Base-by-base conservation (phyloP, 2,329 filamentous ascomycete genomes). In the Chrysoporthe austroafricana region DNA sequence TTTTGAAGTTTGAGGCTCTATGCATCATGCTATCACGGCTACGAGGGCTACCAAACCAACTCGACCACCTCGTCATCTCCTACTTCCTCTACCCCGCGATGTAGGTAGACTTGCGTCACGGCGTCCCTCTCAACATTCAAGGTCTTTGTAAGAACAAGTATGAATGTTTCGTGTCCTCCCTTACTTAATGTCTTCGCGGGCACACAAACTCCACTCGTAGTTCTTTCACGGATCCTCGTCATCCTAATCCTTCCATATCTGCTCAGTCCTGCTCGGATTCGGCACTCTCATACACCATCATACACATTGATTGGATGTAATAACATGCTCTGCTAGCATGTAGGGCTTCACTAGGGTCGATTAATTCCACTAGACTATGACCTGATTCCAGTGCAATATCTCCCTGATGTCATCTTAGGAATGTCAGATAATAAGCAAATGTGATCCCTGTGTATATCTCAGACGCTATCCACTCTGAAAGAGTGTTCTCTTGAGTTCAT, bases 61-160 rank as follows among this genome's bases (percentile, higher is more conserved):
- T 84, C 82, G 39, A 84, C 72, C 7, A 85, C 81, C 70, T 83
- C 80, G 66, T 85, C 83, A 63, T 82, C 77, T 39, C 79, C 79
- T 4, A 73, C 73, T 4, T 75, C 70, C 43, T 77, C 74, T 26
- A 78, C 70, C 36, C 82, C 79, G 36, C 79, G 77, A 69, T 81
- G 78, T 9, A 88, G 5, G 58, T 88, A 89, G 57, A 85, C 78
- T 73, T 89, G 86, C 11, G 81, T 80, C 9, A 88, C 77, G 54
- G 76, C 77, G 39, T 80, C 80, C 11, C 75, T 70, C 5, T 74
- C 76, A 39, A 44, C 61, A 18, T 79, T 69, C 34, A 81, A 77
- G 0, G 81, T 80, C 50, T 84, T 82, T 14, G 78, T 74, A 5
- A 89, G 74, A 26, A 26, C 18, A 74, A 73, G 68, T 84, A 88